Base-by-base conservation (phyloP, 2,329 filamentous ascomycete genomes). In the Aspergillus sp. region DNA sequence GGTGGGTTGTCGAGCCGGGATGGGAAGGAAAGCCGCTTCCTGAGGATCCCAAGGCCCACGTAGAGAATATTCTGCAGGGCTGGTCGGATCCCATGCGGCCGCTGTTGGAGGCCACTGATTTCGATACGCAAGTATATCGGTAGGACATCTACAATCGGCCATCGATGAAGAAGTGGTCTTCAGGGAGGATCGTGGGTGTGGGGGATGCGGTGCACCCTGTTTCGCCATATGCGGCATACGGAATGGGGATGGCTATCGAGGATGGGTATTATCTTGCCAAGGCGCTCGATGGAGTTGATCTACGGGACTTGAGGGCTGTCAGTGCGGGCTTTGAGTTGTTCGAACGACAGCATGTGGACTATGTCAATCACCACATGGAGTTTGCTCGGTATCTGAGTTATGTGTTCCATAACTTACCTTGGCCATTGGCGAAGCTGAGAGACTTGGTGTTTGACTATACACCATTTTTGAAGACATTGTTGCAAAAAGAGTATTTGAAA, bases 1-100 rank as follows among this genome's bases (percentile, higher is more conserved):
- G 64, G 66, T 65, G 66, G 66, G 63, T 68, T 4, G 65, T 68
- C 7, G 64, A 68, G 19, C 60, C 63, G 4, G 63, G 61, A 2
- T 65, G 60, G 58, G 64, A 67, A 13, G 63, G 54, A 8, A 66
- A 64, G 30, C 64, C 61, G 2, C n/a, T 67, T 5, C 63, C 66
- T 0, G 63, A 63, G 9, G 59, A 68, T 19, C 64, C 61, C 2
- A 39, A 21, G 9, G 32, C 50, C 5, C 30, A 59, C 7, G 17
- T 59, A 9, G 9, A 30, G 2, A 19, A 12, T 1, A 55, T 54
- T 17, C 41, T 59, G 3, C 48, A 59, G 39, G 30, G 54, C 13
- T 59, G 38, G 48, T n/a, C 57, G 6, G 23, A 59, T n/a, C 50
- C 57, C 10, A 49, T 54, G 41, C 50, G 50, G 30, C 57, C 43